These are phyloP conservation scores for Arthrobotrys entomopaga DNA, from an alignment of 2,329 filamentous ascomycete genomes.

Conservation along the genomic window DNA sequence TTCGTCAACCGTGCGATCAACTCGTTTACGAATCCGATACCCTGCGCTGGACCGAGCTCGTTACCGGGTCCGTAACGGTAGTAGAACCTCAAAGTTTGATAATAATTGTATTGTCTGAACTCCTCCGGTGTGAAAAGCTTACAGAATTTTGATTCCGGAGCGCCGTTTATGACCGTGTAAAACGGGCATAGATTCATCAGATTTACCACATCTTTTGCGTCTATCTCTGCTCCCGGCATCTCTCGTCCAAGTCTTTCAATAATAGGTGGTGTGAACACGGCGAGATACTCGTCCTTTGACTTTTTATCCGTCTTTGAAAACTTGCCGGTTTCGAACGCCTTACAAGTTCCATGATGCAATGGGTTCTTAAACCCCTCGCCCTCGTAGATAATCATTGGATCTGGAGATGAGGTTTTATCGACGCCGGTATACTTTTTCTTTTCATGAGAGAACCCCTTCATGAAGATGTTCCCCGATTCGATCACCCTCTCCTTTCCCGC, in stretches of 20 bases:
- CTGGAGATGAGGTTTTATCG: slow-evolving; percentile 63
- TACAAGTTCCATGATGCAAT: slow-evolving; percentile 78
- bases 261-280: slow-evolving; percentile 74
- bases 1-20: slow-evolving; percentile 81
- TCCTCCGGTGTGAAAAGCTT: slow-evolving; percentile 76
- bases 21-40: slow-evolving; percentile 88
- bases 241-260: slow-evolving; percentile 74
- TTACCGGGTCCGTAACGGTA: slow-evolving; percentile 83
- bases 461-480: slow-evolving; percentile 79
- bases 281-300: slow-evolving; percentile 68
- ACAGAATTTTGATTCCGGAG: slow-evolving; percentile 77
- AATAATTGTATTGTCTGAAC: slow-evolving; percentile 84
- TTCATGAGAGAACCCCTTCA: slow-evolving; percentile 74
- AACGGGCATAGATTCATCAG: slow-evolving; percentile 93
- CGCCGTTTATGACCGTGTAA: slow-evolving; percentile 75
- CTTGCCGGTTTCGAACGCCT: slow-evolving; percentile 73
- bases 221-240: slow-evolving; percentile 72
- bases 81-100: slow-evolving; percentile 81
- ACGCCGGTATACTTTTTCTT: slow-evolving; percentile 63
- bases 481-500: slow-evolving; percentile 77
- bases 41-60: slow-evolving; percentile 81
- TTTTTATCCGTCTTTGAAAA: slow-evolving; percentile 64
- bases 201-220: slow-evolving; percentile 71
- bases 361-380: slow-evolving; percentile 78
- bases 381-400: slow-evolving; percentile 73